Evolutionary conservation across 305 asterid genomes (phyloP).

Genomic region (Salvia sclarea): DNA sequence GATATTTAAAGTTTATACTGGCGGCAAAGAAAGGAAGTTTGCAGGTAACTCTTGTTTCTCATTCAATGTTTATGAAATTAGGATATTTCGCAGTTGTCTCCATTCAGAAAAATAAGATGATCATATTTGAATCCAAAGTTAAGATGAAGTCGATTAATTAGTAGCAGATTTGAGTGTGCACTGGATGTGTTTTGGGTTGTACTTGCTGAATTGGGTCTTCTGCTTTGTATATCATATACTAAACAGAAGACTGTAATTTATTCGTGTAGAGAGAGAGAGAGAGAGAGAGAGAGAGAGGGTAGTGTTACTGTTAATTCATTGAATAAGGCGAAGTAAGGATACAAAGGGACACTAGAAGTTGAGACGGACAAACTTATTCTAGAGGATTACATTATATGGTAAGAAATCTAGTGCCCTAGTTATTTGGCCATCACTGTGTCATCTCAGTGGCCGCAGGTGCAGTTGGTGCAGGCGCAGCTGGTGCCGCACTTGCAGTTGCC

Average conservation of each 20-base stretch:
- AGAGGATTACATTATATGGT: constrained; percentile 18
- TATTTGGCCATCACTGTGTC: neutral
- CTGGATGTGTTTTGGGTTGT: too few species aligned
- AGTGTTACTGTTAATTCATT: constrained; percentile 13
- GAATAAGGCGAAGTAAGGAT: neutral
- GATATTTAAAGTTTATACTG: neutral
- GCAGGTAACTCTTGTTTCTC: neutral
- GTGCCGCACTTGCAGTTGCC: constrained; percentile 77
- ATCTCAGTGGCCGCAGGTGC: constrained; percentile 56
- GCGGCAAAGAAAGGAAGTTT: neutral
- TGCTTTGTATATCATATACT: neutral
- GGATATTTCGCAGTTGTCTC: neutral
- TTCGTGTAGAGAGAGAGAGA: too few species aligned
- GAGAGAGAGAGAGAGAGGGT: constrained; percentile 8
- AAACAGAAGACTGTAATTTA: neutral
- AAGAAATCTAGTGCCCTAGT: constrained; percentile 15
- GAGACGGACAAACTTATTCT: constrained; percentile 28
- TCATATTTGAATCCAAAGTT: neutral
- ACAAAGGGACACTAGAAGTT: constrained; percentile 24
- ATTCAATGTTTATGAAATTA: neutral
- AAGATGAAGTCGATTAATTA: neutral
- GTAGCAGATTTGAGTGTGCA: neutral
- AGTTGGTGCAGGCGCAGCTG: constrained; percentile 58
- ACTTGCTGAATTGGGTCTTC: neutral
- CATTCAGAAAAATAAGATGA: neutral